Conservation (phyloP, 176 grass and related monocot species). For the Pontederia crassipes region DNA sequence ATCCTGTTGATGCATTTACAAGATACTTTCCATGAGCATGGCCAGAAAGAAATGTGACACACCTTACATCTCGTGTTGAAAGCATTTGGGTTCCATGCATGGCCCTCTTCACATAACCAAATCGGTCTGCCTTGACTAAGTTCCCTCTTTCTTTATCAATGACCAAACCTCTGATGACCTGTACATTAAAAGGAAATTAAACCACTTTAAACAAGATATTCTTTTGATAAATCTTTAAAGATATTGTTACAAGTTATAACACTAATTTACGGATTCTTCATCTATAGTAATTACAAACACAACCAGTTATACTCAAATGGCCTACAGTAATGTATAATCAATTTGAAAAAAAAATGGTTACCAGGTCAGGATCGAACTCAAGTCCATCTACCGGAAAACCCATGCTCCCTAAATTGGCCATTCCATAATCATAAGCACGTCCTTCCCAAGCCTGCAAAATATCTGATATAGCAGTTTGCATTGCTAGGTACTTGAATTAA, state of each 20-base stretch:
- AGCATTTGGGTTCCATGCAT: slow-evolving; percentile 98
- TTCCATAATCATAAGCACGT: slow-evolving; percentile 97
- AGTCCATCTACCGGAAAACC: slow-evolving; percentile 87
- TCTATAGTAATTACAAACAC: not conserved
- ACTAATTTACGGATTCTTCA: not conserved
- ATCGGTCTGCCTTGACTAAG: slow-evolving; percentile 91
- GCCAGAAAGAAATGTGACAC: slow-evolving; percentile 13
- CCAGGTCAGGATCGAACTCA: slow-evolving; percentile 88
- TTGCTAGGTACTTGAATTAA: not conserved
- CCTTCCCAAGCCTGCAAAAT: slow-evolving; percentile 83
- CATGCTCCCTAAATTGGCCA: slow-evolving; percentile 82
- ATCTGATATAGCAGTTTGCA: slow-evolving; percentile 5
- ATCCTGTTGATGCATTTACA: slow-evolving; percentile 1
- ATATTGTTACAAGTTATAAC: too few relatives aligned
- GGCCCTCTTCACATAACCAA: slow-evolving; percentile 90
- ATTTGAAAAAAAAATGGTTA: slow-evolving; percentile 22
- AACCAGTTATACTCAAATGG: too few relatives aligned
- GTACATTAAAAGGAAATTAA: slow-evolving; percentile 11
- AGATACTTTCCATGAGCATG: not conserved
- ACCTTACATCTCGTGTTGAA: slow-evolving; percentile 80
- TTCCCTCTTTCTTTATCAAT: slow-evolving; percentile 98
- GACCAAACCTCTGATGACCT: slow-evolving; percentile 89
- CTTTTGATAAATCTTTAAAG: too few relatives aligned
- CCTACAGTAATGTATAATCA: not conserved
- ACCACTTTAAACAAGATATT: not conserved